phyloP scores from a whole-genome alignment of 164 flowering plant species.

The Platanus orientalis region DNA sequence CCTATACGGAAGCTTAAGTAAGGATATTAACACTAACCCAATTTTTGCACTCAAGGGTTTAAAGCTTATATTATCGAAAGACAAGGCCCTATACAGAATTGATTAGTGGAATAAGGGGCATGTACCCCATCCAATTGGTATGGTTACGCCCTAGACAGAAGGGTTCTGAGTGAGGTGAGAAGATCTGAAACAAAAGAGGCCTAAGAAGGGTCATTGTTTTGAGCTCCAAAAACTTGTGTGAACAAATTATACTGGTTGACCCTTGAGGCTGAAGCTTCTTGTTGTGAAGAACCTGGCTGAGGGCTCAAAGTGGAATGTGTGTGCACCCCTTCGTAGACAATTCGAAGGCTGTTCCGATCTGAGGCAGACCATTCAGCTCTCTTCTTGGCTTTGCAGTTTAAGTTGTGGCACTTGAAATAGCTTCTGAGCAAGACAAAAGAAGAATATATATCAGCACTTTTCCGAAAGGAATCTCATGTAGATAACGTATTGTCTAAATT shows the following conservation, averaged over 20 bases:
- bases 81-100: too few species aligned
- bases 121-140: too few species aligned
- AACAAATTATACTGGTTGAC: constrained; percentile 17
- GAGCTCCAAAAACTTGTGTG: constrained; percentile 17
- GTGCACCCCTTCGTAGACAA: constrained; percentile 23
- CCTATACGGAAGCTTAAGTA: too few species aligned
- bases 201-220: not conserved
- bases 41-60: too few species aligned
- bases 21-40: too few species aligned
- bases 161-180: too few species aligned
- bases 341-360: not conserved
- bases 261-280: constrained; percentile 1
- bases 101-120: too few species aligned
- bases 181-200: too few species aligned
- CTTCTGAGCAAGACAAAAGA: constrained; percentile 10
- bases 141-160: too few species aligned
- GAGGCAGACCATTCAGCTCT: constrained; percentile 20
- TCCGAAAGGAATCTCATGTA: too few species aligned
- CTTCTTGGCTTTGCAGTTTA: constrained; percentile 23
- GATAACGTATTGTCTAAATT: too few species aligned
- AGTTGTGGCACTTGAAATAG: constrained; percentile 26
- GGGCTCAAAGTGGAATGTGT: constrained; percentile 3
- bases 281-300: not conserved
- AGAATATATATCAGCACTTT: not conserved
- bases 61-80: too few species aligned